phyloP scores from a whole-genome alignment of 2,329 filamentous ascomycete species.

The Pseudohalonectria lignicola region DNA sequence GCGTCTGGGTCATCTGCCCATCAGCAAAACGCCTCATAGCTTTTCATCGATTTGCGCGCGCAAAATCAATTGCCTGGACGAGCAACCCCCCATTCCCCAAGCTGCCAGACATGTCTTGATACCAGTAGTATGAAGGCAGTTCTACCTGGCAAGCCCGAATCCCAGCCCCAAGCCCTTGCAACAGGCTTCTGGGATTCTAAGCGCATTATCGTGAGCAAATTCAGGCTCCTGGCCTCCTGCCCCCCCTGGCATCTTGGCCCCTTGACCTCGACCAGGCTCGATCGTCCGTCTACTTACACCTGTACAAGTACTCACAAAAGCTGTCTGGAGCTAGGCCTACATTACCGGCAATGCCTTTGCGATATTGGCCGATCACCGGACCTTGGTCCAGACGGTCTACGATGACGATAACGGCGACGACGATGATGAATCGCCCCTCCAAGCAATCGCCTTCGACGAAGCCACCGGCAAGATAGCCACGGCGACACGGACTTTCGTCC shows the following conservation, averaged over 20 bases:
- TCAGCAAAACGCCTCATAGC: too few species aligned
- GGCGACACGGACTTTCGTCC: slow-evolving; percentile 54
- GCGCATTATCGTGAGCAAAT: slow-evolving; percentile 19
- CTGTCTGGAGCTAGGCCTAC: slow-evolving; percentile 51
- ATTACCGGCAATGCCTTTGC: slow-evolving; percentile 82
- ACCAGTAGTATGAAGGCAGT: slow-evolving; percentile 29
- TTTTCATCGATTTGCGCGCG: too few species aligned
- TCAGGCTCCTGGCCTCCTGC: not conserved
- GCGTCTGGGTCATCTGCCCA: too few species aligned
- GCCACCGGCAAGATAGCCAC: slow-evolving; percentile 74
- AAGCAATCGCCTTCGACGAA: slow-evolving; percentile 74
- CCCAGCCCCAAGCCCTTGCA: slow-evolving; percentile 33
- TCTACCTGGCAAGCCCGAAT: slow-evolving; percentile 36
- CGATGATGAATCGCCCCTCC: slow-evolving; percentile 56
- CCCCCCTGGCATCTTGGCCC: not conserved
- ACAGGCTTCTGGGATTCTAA: slow-evolving; percentile 31
- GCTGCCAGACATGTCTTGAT: slow-evolving; percentile 10
- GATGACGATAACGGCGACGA: too few species aligned
- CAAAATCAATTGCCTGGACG: too few species aligned
- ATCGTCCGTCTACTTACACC: too few species aligned
- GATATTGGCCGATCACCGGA: slow-evolving; percentile 63
- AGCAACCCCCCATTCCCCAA: too few species aligned
- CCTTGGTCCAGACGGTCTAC: slow-evolving; percentile 82
- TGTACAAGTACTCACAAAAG: not conserved
- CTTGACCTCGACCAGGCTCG: too few species aligned